Percentiles rank a stretch among this genome's conserved stretches.
phyloP scores from a whole-genome alignment of 2,329 filamentous ascomycete species.

The Aspergillus sojae region DNA sequence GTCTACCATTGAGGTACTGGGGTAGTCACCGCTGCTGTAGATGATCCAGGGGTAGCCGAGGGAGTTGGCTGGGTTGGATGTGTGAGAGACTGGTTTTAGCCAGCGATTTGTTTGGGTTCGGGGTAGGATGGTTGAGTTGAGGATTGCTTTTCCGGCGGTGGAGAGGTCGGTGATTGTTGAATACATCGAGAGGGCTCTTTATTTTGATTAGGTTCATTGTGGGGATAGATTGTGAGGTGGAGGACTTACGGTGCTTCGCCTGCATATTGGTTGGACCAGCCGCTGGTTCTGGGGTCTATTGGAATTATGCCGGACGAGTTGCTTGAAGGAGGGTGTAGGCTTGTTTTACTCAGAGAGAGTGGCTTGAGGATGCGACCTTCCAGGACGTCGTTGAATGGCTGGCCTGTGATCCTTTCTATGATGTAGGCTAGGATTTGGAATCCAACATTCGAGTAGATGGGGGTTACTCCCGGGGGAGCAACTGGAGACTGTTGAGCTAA shows the following conservation, averaged over 20 bases:
- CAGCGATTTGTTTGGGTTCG: conserved; percentile 40
- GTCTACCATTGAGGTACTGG: conserved; percentile 31
- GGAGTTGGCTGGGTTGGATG: conserved; percentile 34
- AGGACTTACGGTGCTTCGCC: conserved; percentile 2
- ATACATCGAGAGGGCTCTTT: conserved; percentile 36
- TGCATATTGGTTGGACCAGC: neutral
- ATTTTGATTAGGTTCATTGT: neutral
- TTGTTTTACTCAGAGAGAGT: neutral
- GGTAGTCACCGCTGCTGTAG: conserved; percentile 25
- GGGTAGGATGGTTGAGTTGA: conserved; percentile 40
- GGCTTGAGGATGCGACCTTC: neutral
- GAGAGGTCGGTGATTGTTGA: conserved; percentile 40
- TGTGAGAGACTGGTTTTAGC: conserved; percentile 46
- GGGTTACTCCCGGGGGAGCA: neutral
- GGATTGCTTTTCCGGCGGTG: conserved; percentile 41
- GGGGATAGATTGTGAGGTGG: neutral
- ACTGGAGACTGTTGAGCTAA: neutral
- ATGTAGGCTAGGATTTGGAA: conserved; percentile 1
- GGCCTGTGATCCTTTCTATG: neutral
- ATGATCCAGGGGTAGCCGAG: conserved; percentile 46
- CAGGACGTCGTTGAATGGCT: neutral
- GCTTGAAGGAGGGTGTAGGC: neutral
- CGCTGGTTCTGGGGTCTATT: conserved; percentile 1
- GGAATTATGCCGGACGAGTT: neutral
- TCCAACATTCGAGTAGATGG: conserved; percentile 1